Evolutionary conservation across 371 early-diverging fungal species (phyloP).

Genomic region (Rhizopus arrhizus): DNA sequence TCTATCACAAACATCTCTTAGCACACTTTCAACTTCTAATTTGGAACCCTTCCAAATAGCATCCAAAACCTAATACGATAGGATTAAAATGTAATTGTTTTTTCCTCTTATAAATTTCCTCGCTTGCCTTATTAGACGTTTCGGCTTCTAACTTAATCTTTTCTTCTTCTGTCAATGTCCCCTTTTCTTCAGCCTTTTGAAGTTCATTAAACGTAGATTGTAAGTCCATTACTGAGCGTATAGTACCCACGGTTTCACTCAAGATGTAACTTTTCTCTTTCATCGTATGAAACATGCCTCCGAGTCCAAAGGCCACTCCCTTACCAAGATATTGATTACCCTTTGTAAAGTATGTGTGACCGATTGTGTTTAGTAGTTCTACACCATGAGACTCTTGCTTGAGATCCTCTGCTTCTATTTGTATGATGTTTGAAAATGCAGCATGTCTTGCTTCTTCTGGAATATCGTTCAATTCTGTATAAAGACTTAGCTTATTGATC

Average conservation of each 20-base stretch:
- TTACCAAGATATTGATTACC: slow-evolving; percentile 81
- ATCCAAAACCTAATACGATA: slow-evolving; percentile 67
- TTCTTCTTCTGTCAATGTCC: slow-evolving; percentile 61
- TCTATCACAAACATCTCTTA: slow-evolving; percentile 88
- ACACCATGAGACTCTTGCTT: slow-evolving; percentile 89
- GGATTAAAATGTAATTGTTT: not conserved
- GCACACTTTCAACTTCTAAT: slow-evolving; percentile 90
- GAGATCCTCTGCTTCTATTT: slow-evolving; percentile 84
- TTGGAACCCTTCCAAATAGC: slow-evolving; percentile 92
- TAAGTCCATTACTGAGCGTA: slow-evolving; percentile 87
- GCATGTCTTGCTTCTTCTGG: slow-evolving; percentile 25
- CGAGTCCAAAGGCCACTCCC: slow-evolving; percentile 72
- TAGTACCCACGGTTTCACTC: slow-evolving; percentile 85
- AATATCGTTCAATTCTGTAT: slow-evolving; percentile 67
- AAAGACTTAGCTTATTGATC: slow-evolving; percentile 73
- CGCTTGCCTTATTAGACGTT: slow-evolving; percentile 64
- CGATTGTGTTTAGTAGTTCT: slow-evolving; percentile 90
- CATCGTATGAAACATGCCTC: slow-evolving; percentile 66
- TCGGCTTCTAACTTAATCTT: slow-evolving; percentile 69
- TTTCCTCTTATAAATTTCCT: not conserved
- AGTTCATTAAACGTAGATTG: slow-evolving; percentile 86
- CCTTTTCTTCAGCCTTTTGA: slow-evolving; percentile 84
- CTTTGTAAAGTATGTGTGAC: slow-evolving; percentile 85
- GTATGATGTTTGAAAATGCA: slow-evolving; percentile 70
- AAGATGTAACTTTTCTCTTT: slow-evolving; percentile 85